Evolutionary conservation across 805 yeast genomes (phyloP).

Genomic region (Saturnispora gosingensis): DNA sequence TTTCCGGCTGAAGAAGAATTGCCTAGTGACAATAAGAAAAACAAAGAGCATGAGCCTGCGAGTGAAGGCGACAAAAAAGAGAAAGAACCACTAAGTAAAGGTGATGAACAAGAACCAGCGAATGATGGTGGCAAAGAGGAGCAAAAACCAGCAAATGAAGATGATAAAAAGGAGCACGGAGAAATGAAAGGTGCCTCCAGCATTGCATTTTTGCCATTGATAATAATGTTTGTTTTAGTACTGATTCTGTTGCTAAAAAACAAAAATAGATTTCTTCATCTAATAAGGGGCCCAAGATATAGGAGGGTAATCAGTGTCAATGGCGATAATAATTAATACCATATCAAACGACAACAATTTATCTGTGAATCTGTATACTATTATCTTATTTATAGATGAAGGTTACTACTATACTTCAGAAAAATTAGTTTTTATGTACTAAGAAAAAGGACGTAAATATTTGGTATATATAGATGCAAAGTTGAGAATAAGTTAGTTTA

Average conservation of each 20-base stretch:
- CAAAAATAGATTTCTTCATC: conserved; percentile 15
- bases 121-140: background rate
- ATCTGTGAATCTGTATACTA: background rate
- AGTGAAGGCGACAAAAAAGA: background rate
- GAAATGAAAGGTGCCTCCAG: conserved; percentile 2
- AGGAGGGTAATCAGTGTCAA: conserved; percentile 14
- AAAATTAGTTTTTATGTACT: too few relatives aligned
- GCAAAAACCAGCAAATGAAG: background rate
- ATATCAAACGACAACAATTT: background rate
- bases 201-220: conserved; percentile 3
- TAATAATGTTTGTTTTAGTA: background rate
- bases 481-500: background rate
- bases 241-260: conserved; percentile 10
- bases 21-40: background rate
- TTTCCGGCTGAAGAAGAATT: background rate
- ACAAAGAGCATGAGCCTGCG: background rate
- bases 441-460: background rate
- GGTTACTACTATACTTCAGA: background rate
- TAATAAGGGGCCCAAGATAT: conserved; percentile 25
- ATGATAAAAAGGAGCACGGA: background rate
- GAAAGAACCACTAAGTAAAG: background rate
- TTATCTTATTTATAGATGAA: background rate
- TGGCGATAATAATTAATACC: background rate
- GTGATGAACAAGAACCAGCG: background rate
- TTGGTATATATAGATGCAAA: background rate